phyloP scores from a whole-genome alignment of 257 asterid genomes.

The Capsicum baccatum region DNA sequence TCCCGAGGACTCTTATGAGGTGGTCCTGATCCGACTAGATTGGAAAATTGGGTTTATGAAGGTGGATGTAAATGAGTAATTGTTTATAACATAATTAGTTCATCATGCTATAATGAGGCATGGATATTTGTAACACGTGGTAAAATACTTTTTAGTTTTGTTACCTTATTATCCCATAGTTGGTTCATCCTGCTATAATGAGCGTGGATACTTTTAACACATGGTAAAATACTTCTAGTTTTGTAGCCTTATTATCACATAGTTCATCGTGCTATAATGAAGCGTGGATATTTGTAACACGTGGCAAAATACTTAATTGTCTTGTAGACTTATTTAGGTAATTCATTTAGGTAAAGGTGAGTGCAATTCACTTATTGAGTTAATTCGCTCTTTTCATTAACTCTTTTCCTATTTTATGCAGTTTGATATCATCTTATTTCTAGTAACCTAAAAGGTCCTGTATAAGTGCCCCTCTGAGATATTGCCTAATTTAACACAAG shows the following conservation, averaged over 20 bases:
- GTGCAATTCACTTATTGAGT: neutral
- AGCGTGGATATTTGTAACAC: neutral
- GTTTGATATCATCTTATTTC: neutral
- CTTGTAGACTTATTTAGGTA: slow-evolving; percentile 12
- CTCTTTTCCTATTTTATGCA: neutral
- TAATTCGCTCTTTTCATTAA: neutral
- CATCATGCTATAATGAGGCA: neutral
- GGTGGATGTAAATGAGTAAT: neutral
- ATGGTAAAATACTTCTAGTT: neutral
- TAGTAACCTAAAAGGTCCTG: neutral
- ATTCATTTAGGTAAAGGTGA: slow-evolving; percentile 14
- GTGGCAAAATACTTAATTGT: neutral
- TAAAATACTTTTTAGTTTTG: neutral
- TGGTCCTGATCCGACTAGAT: slow-evolving; percentile 1
- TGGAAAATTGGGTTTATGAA: neutral
- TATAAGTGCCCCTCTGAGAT: neutral
- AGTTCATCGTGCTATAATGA: neutral
- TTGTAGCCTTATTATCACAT: neutral
- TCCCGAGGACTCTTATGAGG: neutral
- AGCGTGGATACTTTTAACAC: neutral
- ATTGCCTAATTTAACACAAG: neutral
- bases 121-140: neutral
- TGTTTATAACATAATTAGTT: neutral
- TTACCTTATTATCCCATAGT: neutral
- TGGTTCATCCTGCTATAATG: neutral